A percentile compares a stretch with the other conserved stretches of the same genome.
phyloP scores from a whole-genome alignment of 2,329 filamentous ascomycete species.

The Colletotrichum godetiae region DNA sequence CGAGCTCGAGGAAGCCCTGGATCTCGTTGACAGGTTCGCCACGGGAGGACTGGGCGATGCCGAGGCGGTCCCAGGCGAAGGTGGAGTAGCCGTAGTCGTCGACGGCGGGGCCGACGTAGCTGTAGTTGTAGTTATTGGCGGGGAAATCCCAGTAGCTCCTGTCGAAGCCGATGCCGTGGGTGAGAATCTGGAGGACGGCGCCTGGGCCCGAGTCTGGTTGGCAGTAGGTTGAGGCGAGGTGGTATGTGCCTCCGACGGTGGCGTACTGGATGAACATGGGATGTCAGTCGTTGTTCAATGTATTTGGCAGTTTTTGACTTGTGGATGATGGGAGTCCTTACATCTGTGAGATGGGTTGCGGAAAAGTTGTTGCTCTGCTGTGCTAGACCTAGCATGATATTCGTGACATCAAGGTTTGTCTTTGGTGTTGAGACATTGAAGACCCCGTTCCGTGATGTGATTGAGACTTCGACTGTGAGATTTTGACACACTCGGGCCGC shows the following conservation, averaged over 20 bases:
- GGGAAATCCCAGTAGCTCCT: slow-evolving; percentile 71
- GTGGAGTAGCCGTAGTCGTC: slow-evolving; percentile 67
- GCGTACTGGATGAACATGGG: slow-evolving; percentile 50
- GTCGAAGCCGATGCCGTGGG: slow-evolving; percentile 54
- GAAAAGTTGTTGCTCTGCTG: slow-evolving; percentile 63
- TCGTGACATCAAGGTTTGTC: slow-evolving; percentile 67
- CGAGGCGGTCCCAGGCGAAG: slow-evolving; percentile 71
- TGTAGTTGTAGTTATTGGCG: slow-evolving; percentile 70
- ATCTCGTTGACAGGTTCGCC: slow-evolving; percentile 70
- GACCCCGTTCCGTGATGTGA: slow-evolving; percentile 63
- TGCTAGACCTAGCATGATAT: slow-evolving; percentile 63
- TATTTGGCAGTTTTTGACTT: neutral
- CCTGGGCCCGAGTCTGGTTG: slow-evolving; percentile 59
- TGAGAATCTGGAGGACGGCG: slow-evolving; percentile 51
- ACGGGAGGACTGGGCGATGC: slow-evolving; percentile 68
- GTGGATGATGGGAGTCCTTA: slow-evolving; percentile 39
- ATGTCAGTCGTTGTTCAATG: neutral
- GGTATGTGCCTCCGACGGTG: slow-evolving; percentile 63
- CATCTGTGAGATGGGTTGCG: slow-evolving; percentile 54
- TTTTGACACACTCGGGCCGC: slow-evolving; percentile 56
- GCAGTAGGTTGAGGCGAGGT: slow-evolving; percentile 72
- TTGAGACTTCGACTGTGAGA: slow-evolving; percentile 65
- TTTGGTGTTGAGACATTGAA: slow-evolving; percentile 61
- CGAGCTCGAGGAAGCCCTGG: slow-evolving; percentile 68
- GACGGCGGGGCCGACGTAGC: slow-evolving; percentile 68